A percentile compares a stretch with the other conserved stretches of the same genome.
Evolutionary conservation across 192 early-diverging fungal genomes (phyloP).

Genomic region (Dimargaris cristalligena): DNA sequence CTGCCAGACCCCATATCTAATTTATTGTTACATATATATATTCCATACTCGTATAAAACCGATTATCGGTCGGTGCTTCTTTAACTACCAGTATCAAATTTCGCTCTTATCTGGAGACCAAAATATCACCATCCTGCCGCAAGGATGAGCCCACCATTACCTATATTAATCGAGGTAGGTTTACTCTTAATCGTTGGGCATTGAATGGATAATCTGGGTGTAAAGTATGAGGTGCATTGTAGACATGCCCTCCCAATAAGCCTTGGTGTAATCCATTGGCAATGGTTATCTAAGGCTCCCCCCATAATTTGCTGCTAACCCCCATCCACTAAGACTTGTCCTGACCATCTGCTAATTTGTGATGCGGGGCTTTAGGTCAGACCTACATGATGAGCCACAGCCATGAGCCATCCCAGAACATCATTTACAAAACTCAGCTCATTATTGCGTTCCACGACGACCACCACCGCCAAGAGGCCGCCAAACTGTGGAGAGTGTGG

Average conservation of each 20-base stretch:
- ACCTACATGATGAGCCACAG: slow-evolving; percentile 36
- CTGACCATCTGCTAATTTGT: neutral
- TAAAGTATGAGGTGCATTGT: neutral
- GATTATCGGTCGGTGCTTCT: too few relatives aligned
- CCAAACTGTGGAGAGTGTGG: slow-evolving; percentile 58
- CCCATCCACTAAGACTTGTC: neutral
- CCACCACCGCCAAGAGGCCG: slow-evolving; percentile 38
- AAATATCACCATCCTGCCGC: neutral
- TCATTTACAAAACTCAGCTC: slow-evolving; percentile 33
- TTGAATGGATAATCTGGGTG: too few relatives aligned
- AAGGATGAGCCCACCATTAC: slow-evolving; percentile 40
- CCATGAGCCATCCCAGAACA: slow-evolving; percentile 29
- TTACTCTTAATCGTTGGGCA: slow-evolving; percentile 5
- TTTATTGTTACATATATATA: too few relatives aligned
- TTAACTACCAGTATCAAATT: too few relatives aligned
- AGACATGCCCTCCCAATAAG: neutral
- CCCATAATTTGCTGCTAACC: neutral
- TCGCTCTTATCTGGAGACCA: neutral
- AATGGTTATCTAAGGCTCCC: neutral
- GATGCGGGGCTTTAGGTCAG: slow-evolving; percentile 22
- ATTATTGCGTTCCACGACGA: slow-evolving; percentile 57
- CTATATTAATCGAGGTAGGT: slow-evolving; percentile 54
- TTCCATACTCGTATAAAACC: too few relatives aligned
- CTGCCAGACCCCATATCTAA: too few relatives aligned
- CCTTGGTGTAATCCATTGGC: neutral